A percentile compares a stretch with the other conserved stretches of the same genome.
Evolutionary conservation across 1,284 basidiomycete genomes (phyloP).

Genomic region (Ceratobasidium sp.): DNA sequence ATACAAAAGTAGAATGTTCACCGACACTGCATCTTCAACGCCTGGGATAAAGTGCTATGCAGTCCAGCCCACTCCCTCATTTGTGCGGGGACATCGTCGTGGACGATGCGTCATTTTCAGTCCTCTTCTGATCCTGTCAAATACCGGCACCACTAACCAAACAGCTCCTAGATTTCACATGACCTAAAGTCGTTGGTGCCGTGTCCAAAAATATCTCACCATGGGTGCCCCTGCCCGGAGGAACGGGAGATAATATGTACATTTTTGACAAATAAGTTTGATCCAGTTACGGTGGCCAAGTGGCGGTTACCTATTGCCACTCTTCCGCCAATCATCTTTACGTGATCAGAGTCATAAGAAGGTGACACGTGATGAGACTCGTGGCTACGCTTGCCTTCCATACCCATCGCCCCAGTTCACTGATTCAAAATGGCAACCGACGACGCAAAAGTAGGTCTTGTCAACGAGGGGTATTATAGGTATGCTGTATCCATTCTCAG

Average conservation of each 20-base stretch:
- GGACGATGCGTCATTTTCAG: constrained; percentile 4
- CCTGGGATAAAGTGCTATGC: too few relatives aligned
- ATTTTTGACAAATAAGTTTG: neutral
- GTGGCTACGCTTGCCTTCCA: constrained; percentile 35
- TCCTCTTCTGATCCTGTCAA: neutral
- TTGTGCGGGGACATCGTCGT: neutral
- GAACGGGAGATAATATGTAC: neutral
- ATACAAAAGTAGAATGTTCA: too few relatives aligned
- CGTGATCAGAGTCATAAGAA: neutral
- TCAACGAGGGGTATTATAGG: constrained; percentile 39
- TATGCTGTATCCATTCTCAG: neutral
- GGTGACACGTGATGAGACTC: neutral
- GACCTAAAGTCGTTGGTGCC: neutral
- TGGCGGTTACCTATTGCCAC: neutral
- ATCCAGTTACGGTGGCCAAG: neutral
- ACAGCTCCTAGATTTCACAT: neutral
- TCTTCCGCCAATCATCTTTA: constrained; percentile 2
- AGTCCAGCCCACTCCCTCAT: neutral
- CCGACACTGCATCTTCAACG: too few relatives aligned
- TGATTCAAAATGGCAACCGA: constrained; percentile 26
- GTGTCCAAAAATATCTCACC: constrained; percentile 5
- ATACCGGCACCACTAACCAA: neutral
- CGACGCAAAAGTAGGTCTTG: constrained; percentile 1
- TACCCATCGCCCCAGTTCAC: constrained; percentile 11
- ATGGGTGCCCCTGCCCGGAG: neutral